These are phyloP conservation scores for Verticillium isaacii DNA, from an alignment of 2,329 filamentous ascomycete genomes.

Conservation along the genomic window DNA sequence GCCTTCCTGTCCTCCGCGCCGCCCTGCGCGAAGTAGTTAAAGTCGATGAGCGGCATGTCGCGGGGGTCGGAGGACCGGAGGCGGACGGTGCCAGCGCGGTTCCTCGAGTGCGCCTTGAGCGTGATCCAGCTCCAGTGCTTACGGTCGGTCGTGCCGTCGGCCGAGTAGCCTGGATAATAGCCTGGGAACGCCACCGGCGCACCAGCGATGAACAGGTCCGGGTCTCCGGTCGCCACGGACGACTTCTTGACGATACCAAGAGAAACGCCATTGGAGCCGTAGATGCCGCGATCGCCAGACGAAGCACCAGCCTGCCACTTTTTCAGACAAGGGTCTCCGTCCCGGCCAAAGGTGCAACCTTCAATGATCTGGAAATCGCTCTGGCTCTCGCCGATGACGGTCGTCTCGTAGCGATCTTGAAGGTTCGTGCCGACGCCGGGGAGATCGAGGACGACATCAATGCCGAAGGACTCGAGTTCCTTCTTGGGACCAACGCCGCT, in stretches of 20 bases:
- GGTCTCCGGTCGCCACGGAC: conserved; percentile 18
- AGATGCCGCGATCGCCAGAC: conserved; percentile 19
- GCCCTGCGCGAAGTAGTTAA: conserved; percentile 41
- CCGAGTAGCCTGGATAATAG: conserved; percentile 21
- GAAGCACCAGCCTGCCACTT: conserved; percentile 20
- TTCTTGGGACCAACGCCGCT: conserved; percentile 55
- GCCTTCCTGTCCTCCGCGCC: conserved; percentile 38
- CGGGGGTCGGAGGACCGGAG: conserved; percentile 53
- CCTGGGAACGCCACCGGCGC: conserved; percentile 21
- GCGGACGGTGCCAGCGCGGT: conserved; percentile 50
- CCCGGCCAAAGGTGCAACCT: conserved; percentile 22
- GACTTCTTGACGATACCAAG: conserved; percentile 24
- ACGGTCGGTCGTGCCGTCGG: conserved; percentile 21
- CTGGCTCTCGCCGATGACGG: conserved; percentile 14
- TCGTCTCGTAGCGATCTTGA: conserved; percentile 21
- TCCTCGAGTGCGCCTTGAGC: conserved; percentile 55
- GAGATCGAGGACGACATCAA: conserved; percentile 50
- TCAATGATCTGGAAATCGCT: conserved; percentile 20
- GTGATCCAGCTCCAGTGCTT: conserved; percentile 34
- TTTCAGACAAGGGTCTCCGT: conserved; percentile 27
- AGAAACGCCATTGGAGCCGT: conserved; percentile 27
- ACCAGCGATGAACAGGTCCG: conserved; percentile 24
- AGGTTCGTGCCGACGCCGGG: conserved; percentile 59
- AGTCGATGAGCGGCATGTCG: conserved; percentile 54
- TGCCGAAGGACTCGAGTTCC: conserved; percentile 49